Evolutionary conservation across 371 early-diverging fungal genomes (phyloP), one percentile per base, ranked within the genome.

Genomic region (Rhizopus delemar): DNA sequence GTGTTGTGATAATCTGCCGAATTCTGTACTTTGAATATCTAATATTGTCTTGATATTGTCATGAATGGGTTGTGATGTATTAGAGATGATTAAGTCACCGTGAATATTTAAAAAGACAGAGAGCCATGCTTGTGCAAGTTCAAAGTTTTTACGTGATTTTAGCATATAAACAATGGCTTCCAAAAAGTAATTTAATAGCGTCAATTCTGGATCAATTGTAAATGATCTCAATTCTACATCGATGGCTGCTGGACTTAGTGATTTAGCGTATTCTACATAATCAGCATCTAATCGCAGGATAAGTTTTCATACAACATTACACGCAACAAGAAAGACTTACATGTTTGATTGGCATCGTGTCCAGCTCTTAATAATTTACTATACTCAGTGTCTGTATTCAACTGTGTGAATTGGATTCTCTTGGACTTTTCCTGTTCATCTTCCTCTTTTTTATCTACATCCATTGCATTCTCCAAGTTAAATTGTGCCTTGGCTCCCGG

Each of bases 171-270:
- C 65, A 13, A 91, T 65, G 0, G 91, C 89, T 41, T 80, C 75
- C 33, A 92, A 57, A 56, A 92, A 90, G 46, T 77, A 69, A 51
- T 80, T 72, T 43, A 86, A 64, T 4, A 84, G 70, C 8, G 70
- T 63, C 53, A 89, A 65, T 41, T 86, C 82, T 34, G 80, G 69
- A 28, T 87, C 87, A 13, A 88, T 66, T 4, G 80, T 77, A 65
- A 95, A 73, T 13, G 92, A 85, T 9, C 95, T 83, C 51, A 97
- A 74, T 63, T 94, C 94, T 11, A 93, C 73, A 66, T 97, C 96
- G 51, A 94, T 79, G 0, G 86, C 86, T 3, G 97, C 85, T 3
- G 96, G 95, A 39, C 85, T 83, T 58, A 94, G 77, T 8, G 77
- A 65, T 74, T 89, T 87, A 46, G 92, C 69, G 62, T 86, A 81